Base-by-base conservation (phyloP, 2,329 filamentous ascomycete genomes). In the Colletotrichum endophyticum region DNA sequence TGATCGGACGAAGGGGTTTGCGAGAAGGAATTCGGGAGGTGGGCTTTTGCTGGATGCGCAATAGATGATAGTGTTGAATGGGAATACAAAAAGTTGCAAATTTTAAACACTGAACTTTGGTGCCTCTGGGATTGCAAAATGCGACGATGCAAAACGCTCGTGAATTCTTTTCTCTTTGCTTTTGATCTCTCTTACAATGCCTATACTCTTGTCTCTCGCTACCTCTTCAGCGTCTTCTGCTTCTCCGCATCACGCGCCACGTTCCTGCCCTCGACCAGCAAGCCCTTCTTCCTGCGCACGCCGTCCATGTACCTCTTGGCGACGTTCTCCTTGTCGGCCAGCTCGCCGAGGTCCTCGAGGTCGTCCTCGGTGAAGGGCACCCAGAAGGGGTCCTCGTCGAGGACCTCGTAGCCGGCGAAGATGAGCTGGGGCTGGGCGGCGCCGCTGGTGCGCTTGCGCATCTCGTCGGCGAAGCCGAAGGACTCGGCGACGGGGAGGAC, bases 381-480 rank as follows among this genome's bases (percentile, higher is more conserved):
- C 97, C 97, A 99, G 87, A 98, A 98, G 0, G 97, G 97, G 87
- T 99, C 97, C 86, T 98, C 94, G 83, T 99, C 96, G 3, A 99
- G 89, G 80, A 98, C 91, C 85, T 98, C 95, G 82, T 96, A 99
- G 1, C 97, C 97, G 9, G 95, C 92, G 83, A 99, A 99, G 77
- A 98, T 94, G 49, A 99, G 90, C 88, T 99, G 97, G 66, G 97
- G 97, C 81, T 95, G 94, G 1, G 97, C 97, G 5, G 95, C 95
- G 5, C 97, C 97, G 8, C 94, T 96, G 1, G 96, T 98, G 8
- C 96, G 92, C 87, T 99, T 99, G 75, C 97, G 93, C 87, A 99
- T 99, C 86, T 99, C 97, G 83, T 99, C 97, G 6, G 92, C 92
- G 87, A 99, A 99, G 2, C 97, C 97, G 83, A 99, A 99, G 11